Base-by-base conservation (phyloP, 2,329 filamentous ascomycete species). In the Reticulascus tulasneorum region DNA sequence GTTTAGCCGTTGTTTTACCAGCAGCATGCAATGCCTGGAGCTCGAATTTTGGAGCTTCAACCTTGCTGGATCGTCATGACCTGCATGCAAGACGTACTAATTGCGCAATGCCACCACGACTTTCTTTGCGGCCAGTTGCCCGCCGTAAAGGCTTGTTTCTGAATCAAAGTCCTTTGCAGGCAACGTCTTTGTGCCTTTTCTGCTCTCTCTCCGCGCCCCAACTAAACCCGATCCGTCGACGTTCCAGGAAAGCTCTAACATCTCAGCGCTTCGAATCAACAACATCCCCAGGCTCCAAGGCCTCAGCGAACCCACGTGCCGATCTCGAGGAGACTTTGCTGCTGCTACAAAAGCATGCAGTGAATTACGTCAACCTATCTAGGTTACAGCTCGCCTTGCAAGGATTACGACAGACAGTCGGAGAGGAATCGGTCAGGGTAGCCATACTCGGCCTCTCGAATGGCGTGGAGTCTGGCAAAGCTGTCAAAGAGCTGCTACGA, bases 331-430 rank as follows among this genome's bases (percentile, higher is more conserved):
- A 69, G 27, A 66, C 76, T 3, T 65, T 90, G 1, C 56, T 69
- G 2, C 70, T 75, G 16, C 67, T 91, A 4, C 72, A 84, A 49
- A 74, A 73, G 33, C 64, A 75, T 31, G 77, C 79, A 3, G 70
- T 76, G 17, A 73, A 69, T 39, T 73, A 80, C 48, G 70, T 85
- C 35, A 84, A 84, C 51, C 69, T 82, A n/a, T 78, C 83, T 20
- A 71, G 82, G 37, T 55, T 90, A 29, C 82, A 86, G 57, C 73
- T 91, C 48, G 85, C 84, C 10, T 62, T 87, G 16, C 73, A 78
- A 45, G 80, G 84, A 16, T 56, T 83, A 40, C 69, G 73, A 22
- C 75, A 82, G 51, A 52, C 57, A 2, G 60, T 73, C 0, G 79
- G 79, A 5, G 53, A 68, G 23, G 79, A 82, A 54, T 67, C 73